Evolutionary conservation across 805 yeast genomes (phyloP).

Genomic region (Tetrapisispora namnaoensis): DNA sequence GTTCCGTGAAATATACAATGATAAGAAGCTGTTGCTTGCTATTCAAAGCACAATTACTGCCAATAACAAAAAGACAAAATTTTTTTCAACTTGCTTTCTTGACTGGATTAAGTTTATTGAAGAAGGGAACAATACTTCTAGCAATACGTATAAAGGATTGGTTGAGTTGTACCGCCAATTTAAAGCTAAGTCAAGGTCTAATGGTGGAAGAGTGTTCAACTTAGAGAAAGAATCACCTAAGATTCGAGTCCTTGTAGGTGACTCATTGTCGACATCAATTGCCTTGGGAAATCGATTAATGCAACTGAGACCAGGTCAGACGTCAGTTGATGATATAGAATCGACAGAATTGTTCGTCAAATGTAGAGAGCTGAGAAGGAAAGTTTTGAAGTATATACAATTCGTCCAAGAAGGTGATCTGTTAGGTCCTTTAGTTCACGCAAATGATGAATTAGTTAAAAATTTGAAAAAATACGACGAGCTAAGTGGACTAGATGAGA

Average conservation of each 20-base stretch:
- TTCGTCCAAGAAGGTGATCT: constrained; percentile 75
- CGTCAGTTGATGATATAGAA: constrained; percentile 53
- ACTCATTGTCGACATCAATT: constrained; percentile 66
- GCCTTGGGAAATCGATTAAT: constrained; percentile 52
- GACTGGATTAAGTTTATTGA: constrained; percentile 1
- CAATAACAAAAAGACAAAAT: neutral
- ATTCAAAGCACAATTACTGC: neutral
- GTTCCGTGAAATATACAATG: constrained; percentile 47
- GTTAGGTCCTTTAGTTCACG: constrained; percentile 76
- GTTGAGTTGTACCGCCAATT: constrained; percentile 46
- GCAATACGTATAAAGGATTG: constrained; percentile 19
- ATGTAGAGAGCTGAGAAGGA: constrained; percentile 67
- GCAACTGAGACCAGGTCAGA: constrained; percentile 35
- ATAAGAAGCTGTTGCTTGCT: constrained; percentile 42
- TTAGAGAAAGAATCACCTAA: constrained; percentile 63
- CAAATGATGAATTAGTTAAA: constrained; percentile 80
- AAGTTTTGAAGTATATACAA: constrained; percentile 73
- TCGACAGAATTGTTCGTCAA: constrained; percentile 61
- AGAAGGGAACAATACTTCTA: neutral
- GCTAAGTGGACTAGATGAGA: constrained; percentile 36
- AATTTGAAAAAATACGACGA: constrained; percentile 64
- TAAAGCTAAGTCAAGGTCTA: neutral
- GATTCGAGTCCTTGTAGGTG: constrained; percentile 58
- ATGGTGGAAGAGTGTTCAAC: constrained; percentile 32
- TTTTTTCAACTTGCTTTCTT: neutral